Evolutionary conservation across 306 rosid species (phyloP), one percentile per base, ranked within the genome.

Genomic region (Vicia villosa): DNA sequence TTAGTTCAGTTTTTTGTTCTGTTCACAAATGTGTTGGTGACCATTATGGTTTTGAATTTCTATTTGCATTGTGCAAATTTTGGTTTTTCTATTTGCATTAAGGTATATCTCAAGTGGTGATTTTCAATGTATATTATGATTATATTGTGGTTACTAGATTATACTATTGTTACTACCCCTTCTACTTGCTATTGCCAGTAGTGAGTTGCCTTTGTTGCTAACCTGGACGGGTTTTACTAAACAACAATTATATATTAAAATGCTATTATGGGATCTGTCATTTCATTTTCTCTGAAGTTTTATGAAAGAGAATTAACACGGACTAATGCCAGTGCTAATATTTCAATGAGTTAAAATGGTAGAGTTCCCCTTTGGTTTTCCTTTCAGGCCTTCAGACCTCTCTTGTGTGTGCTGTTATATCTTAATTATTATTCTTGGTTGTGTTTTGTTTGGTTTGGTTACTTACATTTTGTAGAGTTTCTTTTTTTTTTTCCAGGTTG

Each of bases 381-480:
- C 51, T 84, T 86, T 75, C 84, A 91, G 99, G 97, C 99, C 41
- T 86, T 79, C 26, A 91, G 84, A 77, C 90, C n/a, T n/a, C n/a
- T n/a, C n/a, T n/a, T n/a, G n/a, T n/a, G n/a, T n/a, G n/a, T n/a
- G n/a, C n/a, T n/a, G n/a, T n/a, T n/a, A n/a, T n/a, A n/a, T n/a
- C n/a, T n/a, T n/a, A n/a, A n/a, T n/a, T n/a, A n/a, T n/a, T n/a
- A n/a, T n/a, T n/a, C n/a, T n/a, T n/a, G n/a, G n/a, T n/a, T n/a
- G n/a, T n/a, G n/a, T n/a, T n/a, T n/a, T n/a, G n/a, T n/a, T n/a
- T n/a, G n/a, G n/a, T n/a, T n/a, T n/a, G n/a, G n/a, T n/a, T n/a
- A n/a, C n/a, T n/a, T n/a, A n/a, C n/a, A n/a, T n/a, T n/a, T n/a
- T n/a, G n/a, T n/a, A n/a, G n/a, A n/a, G n/a, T n/a, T n/a, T n/a